These are phyloP conservation scores for Pelargonium australe DNA, from an alignment of 441 rosid species.

Conservation along the genomic window DNA sequence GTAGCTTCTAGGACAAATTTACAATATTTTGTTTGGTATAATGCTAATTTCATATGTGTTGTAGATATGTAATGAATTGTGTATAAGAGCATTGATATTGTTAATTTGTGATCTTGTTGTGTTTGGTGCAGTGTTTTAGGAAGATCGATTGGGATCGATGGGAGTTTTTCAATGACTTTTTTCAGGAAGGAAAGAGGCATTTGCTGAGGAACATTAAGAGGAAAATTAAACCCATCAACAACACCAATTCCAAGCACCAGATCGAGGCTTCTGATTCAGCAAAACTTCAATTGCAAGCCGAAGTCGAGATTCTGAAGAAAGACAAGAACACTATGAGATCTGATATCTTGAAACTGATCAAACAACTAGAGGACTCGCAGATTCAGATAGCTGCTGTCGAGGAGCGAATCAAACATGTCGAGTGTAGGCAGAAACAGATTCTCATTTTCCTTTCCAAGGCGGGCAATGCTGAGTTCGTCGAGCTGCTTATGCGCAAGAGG, in stretches of 20 bases:
- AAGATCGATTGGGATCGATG: constrained; percentile 77
- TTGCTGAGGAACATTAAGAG: constrained; percentile 62
- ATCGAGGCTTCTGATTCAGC: constrained; percentile 53
- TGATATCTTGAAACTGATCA: constrained; percentile 61
- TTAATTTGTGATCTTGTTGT: no score
- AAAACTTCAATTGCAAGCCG: constrained; percentile 41
- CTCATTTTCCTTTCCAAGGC: constrained; percentile 59
- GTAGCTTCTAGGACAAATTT: no score
- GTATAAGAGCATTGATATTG: no score
- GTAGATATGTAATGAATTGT: neutral
- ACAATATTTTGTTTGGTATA: neutral
- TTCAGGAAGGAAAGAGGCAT: constrained; percentile 49
- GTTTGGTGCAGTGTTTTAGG: constrained; percentile 60
- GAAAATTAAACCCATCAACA: constrained; percentile 16
- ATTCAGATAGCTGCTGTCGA: constrained; percentile 55
- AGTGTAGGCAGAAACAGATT: constrained; percentile 76
- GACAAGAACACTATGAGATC: no score
- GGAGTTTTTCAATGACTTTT: constrained; percentile 59
- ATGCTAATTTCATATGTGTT: neutral
- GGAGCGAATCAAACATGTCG: constrained; percentile 50
- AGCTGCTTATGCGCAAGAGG: constrained; percentile 45
- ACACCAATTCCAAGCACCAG: constrained; percentile 24
- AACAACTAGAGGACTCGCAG: constrained; percentile 58
- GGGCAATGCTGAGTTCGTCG: constrained; percentile 27
- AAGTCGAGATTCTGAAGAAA: constrained; percentile 48